phyloP scores from a whole-genome alignment of 495 filamentous ascomycete genomes.

The Aspergillus asperescens region DNA sequence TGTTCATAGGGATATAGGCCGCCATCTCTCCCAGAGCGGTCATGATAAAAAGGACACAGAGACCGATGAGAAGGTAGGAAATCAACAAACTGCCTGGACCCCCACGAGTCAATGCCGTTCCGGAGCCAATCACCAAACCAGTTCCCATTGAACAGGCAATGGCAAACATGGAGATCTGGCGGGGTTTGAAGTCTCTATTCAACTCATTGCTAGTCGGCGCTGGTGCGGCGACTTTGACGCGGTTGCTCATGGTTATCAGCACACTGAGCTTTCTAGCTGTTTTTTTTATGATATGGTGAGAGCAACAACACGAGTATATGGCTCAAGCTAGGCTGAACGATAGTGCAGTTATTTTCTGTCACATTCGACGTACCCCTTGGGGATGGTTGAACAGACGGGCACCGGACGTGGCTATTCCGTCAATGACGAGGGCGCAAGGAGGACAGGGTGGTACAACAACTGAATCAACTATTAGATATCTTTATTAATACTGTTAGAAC shows the following conservation, averaged over 20 bases:
- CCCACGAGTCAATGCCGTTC: slow-evolving; percentile 3
- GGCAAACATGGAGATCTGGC: slow-evolving; percentile 11
- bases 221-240: neutral
- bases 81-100: slow-evolving; percentile 6
- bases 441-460: no score
- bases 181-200: slow-evolving; percentile 1
- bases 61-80: slow-evolving; percentile 5
- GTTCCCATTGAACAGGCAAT: slow-evolving; percentile 12
- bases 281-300: no score
- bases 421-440: no score
- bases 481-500: no score
- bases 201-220: neutral
- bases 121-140: neutral
- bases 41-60: slow-evolving; percentile 4
- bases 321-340: no score
- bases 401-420: no score
- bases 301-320: no score
- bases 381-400: no score
- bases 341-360: no score
- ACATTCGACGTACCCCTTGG: no score
- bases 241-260: neutral
- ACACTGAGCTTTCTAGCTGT: no score
- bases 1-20: slow-evolving; percentile 5
- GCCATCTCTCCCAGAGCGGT: slow-evolving; percentile 11
- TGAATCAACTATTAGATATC: no score